Conservation (phyloP, 1,139 yeast genomes). For the Meyerozyma sp. region DNA sequence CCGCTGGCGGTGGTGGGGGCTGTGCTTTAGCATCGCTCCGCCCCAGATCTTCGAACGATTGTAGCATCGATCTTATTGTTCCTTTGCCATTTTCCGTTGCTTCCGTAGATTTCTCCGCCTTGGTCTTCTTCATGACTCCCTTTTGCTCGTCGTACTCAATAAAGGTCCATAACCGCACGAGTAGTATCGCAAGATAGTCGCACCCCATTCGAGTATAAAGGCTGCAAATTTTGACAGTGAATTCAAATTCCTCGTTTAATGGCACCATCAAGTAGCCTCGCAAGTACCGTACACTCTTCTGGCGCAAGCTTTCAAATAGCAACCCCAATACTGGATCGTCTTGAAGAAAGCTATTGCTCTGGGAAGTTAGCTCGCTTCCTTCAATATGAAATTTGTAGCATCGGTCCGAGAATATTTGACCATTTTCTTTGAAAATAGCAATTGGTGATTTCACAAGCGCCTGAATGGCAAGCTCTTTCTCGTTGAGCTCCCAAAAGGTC, state of each 20-base stretch:
- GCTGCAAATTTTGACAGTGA: constrained; percentile 56
- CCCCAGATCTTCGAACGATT: constrained; percentile 8
- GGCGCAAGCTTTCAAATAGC: constrained; percentile 58
- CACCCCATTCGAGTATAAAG: constrained; percentile 90
- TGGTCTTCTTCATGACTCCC: constrained; percentile 7
- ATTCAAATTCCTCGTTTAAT: constrained; percentile 49
- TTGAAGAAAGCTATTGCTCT: constrained; percentile 48
- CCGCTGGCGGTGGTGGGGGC: constrained; percentile 46
- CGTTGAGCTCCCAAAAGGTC: constrained; percentile 65
- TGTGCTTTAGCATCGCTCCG: constrained; percentile 8
- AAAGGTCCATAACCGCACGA: constrained; percentile 69
- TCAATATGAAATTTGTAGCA: constrained; percentile 16
- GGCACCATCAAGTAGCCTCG: constrained; percentile 46
- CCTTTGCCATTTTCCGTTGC: constrained; percentile 3
- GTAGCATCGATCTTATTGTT: constrained; percentile 3
- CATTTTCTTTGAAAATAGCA: constrained; percentile 28
- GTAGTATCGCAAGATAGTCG: constrained; percentile 63
- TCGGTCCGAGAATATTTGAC: constrained; percentile 16
- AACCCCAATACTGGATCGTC: constrained; percentile 80
- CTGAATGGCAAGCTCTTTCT: constrained; percentile 54
- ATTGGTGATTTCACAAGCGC: constrained; percentile 57
- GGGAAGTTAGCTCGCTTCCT: constrained; percentile 12
- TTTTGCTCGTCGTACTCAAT: constrained; percentile 16
- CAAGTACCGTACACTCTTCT: constrained; percentile 40
- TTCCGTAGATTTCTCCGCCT: constrained; percentile 4